A percentile compares a stretch with the other conserved stretches of the same genome.
These are phyloP conservation scores for Sphaerulina populicola DNA, from an alignment of 2,329 filamentous ascomycete genomes.

Conservation along the genomic window DNA sequence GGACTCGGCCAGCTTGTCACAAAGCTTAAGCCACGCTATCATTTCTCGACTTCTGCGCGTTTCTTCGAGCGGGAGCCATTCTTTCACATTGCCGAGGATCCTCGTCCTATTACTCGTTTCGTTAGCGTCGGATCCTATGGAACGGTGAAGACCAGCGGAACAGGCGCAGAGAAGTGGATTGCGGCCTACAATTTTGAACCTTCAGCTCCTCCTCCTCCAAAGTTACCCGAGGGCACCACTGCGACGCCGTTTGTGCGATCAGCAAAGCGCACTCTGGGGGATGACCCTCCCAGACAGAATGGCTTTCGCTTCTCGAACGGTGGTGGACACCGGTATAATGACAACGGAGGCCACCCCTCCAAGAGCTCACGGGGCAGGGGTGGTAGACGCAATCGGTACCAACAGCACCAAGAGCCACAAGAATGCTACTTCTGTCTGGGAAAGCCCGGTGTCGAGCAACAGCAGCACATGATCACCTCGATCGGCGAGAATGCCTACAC, in stretches of 20 bases:
- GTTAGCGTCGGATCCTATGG: slow-evolving; percentile 76
- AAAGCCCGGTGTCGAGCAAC: slow-evolving; percentile 62
- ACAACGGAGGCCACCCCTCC: slow-evolving; percentile 13
- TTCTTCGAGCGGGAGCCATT: slow-evolving; percentile 93
- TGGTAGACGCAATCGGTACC: not conserved
- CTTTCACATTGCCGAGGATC: slow-evolving; percentile 50
- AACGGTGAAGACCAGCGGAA: slow-evolving; percentile 40
- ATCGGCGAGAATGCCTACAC: slow-evolving; percentile 83
- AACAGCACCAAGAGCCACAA: slow-evolving; percentile 38
- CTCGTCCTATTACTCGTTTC: slow-evolving; percentile 67
- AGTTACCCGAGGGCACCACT: slow-evolving; percentile 63
- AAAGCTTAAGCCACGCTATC: slow-evolving; percentile 79
- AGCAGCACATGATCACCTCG: slow-evolving; percentile 75
- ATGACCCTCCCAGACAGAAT: slow-evolving; percentile 29
- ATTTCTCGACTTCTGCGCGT: slow-evolving; percentile 64
- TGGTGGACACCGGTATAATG: slow-evolving; percentile 30
- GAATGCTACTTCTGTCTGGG: slow-evolving; percentile 94
- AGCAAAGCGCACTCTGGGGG: slow-evolving; percentile 45
- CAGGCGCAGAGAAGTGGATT: slow-evolving; percentile 58
- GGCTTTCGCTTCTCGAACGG: slow-evolving; percentile 47
- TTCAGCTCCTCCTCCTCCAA: slow-evolving; percentile 50
- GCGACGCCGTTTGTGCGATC: slow-evolving; percentile 59
- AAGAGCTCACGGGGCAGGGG: not conserved
- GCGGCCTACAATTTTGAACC: slow-evolving; percentile 57
- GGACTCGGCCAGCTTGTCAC: slow-evolving; percentile 68